Base-by-base conservation (phyloP, 176 grass and related monocot species). In the Juncus effusus region DNA sequence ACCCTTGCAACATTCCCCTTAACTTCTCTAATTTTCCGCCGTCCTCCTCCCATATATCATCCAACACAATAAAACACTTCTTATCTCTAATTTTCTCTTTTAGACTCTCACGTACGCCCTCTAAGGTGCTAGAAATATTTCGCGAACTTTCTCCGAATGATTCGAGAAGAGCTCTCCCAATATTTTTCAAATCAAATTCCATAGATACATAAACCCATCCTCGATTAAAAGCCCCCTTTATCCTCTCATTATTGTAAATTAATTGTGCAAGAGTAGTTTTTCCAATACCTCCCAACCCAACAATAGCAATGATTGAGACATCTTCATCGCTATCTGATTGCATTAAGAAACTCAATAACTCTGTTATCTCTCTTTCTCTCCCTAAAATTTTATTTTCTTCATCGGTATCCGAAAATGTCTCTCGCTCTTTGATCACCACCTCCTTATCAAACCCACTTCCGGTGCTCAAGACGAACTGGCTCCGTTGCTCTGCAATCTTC, bases 141-240 rank as follows among this genome's bases (percentile, higher is more conserved):
- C 42, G 16, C 38, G 2, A 47, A 47, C 50, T n/a, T 38, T 53
- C 14, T 61, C 36, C 15, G 49, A 56, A 47, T 10, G 56, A 42
- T 62, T 62, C 66, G 3, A 65, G 39, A n/a, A 78, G 58, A 16
- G 38, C 42, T 69, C 60, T 42, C 11, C 19, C 62, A 47, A 78
- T 69, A 51, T 3, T 78, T 69, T 70, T 59, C 63, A 78, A 60
- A 60, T 61, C 63, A 60, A 78, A 78, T 45, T 69, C 51, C 63
- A 40, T 51, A 13, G 75, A 76, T 42, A 68, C 53, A 68, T 68
- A 28, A 28, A 28, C 19, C 45, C 16, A 60, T 75, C 72, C 37
- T 64, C 58, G 39, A 47, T 37, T 6, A 47, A 35, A 49, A 63
- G 63, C n/a, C 63, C 47, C 72, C 59, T 63, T 49, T 49, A 51